These are phyloP conservation scores for Jamesozyma spencerorum DNA, from an alignment of 805 yeast species.

Conservation along the genomic window DNA sequence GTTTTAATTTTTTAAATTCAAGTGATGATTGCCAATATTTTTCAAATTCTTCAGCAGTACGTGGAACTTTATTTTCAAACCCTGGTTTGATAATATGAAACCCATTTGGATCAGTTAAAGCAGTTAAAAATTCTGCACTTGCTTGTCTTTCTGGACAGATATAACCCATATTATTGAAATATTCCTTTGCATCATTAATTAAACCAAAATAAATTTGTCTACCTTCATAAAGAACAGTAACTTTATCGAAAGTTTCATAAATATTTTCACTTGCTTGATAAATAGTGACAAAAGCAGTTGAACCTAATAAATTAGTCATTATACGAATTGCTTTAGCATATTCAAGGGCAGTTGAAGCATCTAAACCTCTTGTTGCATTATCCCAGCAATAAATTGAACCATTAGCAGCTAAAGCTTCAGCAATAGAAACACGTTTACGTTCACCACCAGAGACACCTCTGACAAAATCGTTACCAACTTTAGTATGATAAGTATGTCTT, in stretches of 20 bases:
- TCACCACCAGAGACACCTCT: slow-evolving; percentile 85
- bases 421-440: slow-evolving; percentile 75
- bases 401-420: slow-evolving; percentile 58
- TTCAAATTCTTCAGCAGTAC: slow-evolving; percentile 50
- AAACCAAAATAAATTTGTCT: slow-evolving; percentile 51
- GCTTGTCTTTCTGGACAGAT: slow-evolving; percentile 48
- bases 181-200: slow-evolving; percentile 37
- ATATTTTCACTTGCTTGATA: slow-evolving; percentile 52
- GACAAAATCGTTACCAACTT: slow-evolving; percentile 47
- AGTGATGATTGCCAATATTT: slow-evolving; percentile 36
- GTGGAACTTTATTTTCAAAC: slow-evolving; percentile 42
- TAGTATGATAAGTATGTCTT: slow-evolving; percentile 44
- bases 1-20: slow-evolving; percentile 30
- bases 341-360: slow-evolving; percentile 62
- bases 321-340: slow-evolving; percentile 52
- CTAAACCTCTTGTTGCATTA: slow-evolving; percentile 71
- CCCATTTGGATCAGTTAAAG: slow-evolving; percentile 52
- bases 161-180: slow-evolving; percentile 50
- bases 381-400: slow-evolving; percentile 57
- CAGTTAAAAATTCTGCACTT: slow-evolving; percentile 53
- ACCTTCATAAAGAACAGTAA: slow-evolving; percentile 42
- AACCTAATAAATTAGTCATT: slow-evolving; percentile 40
- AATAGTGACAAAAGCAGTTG: slow-evolving; percentile 50
- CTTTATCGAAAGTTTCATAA: slow-evolving; percentile 47
- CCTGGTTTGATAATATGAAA: slow-evolving; percentile 33